phyloP scores from a whole-genome alignment of 108 stramenopile species.

The Cyclotella sp. region DNA sequence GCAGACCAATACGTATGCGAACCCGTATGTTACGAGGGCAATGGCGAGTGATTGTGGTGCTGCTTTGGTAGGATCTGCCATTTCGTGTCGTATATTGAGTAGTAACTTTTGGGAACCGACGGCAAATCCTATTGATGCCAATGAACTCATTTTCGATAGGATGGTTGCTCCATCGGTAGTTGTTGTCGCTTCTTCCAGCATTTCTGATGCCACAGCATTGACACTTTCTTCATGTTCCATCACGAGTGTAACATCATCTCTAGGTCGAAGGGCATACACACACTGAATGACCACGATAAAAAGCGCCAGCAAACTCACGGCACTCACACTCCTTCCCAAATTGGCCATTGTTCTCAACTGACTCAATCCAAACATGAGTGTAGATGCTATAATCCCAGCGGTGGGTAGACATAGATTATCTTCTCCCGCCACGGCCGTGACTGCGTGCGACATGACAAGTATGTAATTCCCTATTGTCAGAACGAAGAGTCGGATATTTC shows the following conservation, averaged over 20 bases:
- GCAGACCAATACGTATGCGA: constrained; percentile 60
- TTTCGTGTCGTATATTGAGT: constrained; percentile 75
- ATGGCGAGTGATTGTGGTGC: constrained; percentile 61
- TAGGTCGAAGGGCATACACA: constrained; percentile 40
- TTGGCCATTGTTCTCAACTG: constrained; percentile 74
- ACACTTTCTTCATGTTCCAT: too few species aligned
- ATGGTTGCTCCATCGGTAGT: neutral
- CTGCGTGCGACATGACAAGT: constrained; percentile 76
- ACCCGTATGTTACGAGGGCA: constrained; percentile 52
- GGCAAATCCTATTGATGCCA: constrained; percentile 79
- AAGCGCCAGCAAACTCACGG: constrained; percentile 57
- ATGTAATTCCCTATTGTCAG: constrained; percentile 48
- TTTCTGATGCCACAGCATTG: neutral
- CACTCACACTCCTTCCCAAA: constrained; percentile 59
- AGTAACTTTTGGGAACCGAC: constrained; percentile 75
- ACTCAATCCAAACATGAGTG: constrained; percentile 67
- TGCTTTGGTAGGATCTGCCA: constrained; percentile 56
- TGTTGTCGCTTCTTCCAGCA: constrained; percentile 10
- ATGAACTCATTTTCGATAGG: constrained; percentile 56
- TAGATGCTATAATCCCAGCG: constrained; percentile 67
- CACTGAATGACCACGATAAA: constrained; percentile 69
- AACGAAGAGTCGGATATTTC: neutral
- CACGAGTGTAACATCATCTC: neutral
- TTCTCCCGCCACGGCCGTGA: constrained; percentile 61
- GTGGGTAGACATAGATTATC: constrained; percentile 64